Conservation (phyloP, 768 basidiomycete species). For the Podaxis carcinomalis region DNA sequence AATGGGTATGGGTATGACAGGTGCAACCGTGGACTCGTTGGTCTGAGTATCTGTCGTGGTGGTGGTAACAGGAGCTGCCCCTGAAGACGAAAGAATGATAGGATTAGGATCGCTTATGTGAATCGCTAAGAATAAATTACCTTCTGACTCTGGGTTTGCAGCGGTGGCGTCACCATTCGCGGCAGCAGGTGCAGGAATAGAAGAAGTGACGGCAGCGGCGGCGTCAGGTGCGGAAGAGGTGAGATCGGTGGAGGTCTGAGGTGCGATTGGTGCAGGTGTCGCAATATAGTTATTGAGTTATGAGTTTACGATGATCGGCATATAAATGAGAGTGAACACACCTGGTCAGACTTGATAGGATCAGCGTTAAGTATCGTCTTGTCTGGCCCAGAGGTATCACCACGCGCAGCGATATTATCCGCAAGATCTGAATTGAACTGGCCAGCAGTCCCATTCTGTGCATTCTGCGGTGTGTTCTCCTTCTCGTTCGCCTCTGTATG, state of each 20-base stretch:
- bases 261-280: constrained; percentile 25
- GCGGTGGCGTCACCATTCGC: neutral
- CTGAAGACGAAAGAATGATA: neutral
- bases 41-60: neutral
- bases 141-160: neutral
- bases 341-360: constrained; percentile 32
- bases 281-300: constrained; percentile 19
- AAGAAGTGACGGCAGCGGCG: constrained; percentile 6
- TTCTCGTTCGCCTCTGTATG: constrained; percentile 3
- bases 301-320: neutral
- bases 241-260: constrained; percentile 15
- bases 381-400: constrained; percentile 35
- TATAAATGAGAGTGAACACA: constrained; percentile 13
- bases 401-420: constrained; percentile 31
- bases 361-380: constrained; percentile 37
- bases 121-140: neutral
- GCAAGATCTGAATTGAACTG: constrained; percentile 32
- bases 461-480: constrained; percentile 13
- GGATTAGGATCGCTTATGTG: neutral
- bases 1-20: constrained; percentile 32
- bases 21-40: constrained; percentile 16
- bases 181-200: constrained; percentile 1
- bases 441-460: constrained; percentile 20
- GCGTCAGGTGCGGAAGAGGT: constrained; percentile 12
- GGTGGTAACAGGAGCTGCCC: neutral